Percentiles rank a stretch among this genome's conserved stretches.
Evolutionary conservation across 2,329 filamentous ascomycete genomes (phyloP).

Genomic region (Aspergillus ruber): DNA sequence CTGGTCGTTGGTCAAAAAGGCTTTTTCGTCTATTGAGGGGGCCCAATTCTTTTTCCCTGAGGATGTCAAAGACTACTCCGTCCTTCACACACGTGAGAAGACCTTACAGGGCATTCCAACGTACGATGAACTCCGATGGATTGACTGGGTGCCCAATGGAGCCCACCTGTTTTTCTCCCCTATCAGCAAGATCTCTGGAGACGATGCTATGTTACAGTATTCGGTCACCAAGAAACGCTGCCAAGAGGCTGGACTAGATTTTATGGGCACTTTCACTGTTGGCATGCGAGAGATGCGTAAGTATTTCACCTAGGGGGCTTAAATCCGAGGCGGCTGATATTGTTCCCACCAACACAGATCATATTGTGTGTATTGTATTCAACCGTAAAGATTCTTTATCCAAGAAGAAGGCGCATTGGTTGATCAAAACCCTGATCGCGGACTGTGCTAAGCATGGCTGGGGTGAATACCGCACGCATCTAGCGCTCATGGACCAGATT

Average conservation of each 20-base stretch:
- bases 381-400: constrained; percentile 38
- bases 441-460: constrained; percentile 37
- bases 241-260: constrained; percentile 43
- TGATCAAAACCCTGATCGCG: constrained; percentile 35
- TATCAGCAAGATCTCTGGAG: constrained; percentile 44
- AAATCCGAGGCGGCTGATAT: not conserved
- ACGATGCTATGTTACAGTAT: constrained; percentile 43
- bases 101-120: constrained; percentile 20
- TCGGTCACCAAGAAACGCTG: constrained; percentile 34
- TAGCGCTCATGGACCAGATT: constrained; percentile 44
- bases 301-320: not conserved
- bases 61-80: constrained; percentile 29
- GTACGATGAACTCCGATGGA: constrained; percentile 36
- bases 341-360: constrained; percentile 21
- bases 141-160: constrained; percentile 50
- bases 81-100: constrained; percentile 22
- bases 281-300: constrained; percentile 47
- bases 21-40: constrained; percentile 39
- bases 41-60: constrained; percentile 40
- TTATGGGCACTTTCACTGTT: constrained; percentile 47
- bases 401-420: constrained; percentile 31
- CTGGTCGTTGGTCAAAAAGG: constrained; percentile 36
- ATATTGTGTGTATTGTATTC: constrained; percentile 51
- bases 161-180: constrained; percentile 49
- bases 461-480: constrained; percentile 44